Conservation (phyloP, 371 early-diverging fungal genomes). For the Mucor circinelloides region DNA sequence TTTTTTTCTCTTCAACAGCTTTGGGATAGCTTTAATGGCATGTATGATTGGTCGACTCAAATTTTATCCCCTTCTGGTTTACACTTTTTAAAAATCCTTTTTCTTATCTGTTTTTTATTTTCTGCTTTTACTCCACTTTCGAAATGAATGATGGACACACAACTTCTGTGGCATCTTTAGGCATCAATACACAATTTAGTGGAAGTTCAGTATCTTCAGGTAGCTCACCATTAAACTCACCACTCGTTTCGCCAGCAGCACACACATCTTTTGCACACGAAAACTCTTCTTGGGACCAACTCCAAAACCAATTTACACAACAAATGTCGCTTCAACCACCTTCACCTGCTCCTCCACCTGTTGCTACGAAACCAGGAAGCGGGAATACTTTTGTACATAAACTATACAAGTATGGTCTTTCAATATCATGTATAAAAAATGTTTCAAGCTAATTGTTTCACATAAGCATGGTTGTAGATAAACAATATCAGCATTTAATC, state of each 20-base stretch:
- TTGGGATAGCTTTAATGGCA: background rate
- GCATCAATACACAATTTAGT: slow-evolving; percentile 33
- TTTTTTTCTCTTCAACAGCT: too few species aligned
- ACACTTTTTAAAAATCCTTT: background rate
- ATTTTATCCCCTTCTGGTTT: background rate
- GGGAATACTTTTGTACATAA: slow-evolving; percentile 42
- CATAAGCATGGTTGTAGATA: slow-evolving; percentile 23
- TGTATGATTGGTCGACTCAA: background rate
- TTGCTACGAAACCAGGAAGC: slow-evolving; percentile 12
- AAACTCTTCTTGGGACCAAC: slow-evolving; percentile 30
- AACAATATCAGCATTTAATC: slow-evolving; percentile 74
- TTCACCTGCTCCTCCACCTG: slow-evolving; percentile 6
- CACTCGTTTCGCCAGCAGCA: slow-evolving; percentile 28
- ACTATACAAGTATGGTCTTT: slow-evolving; percentile 39
- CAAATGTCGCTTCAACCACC: slow-evolving; percentile 42
- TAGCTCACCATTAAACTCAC: slow-evolving; percentile 38
- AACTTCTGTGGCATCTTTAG: slow-evolving; percentile 21
- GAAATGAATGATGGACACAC: slow-evolving; percentile 25
- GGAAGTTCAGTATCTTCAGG: slow-evolving; percentile 31
- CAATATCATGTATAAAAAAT: background rate
- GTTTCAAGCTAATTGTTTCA: background rate
- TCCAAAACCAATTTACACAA: slow-evolving; percentile 29
- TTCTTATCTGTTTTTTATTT: slow-evolving; percentile 4
- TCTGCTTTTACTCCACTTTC: background rate
- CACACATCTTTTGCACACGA: slow-evolving; percentile 18